These are phyloP conservation scores for Aspergillus pseudoglaucus DNA, from an alignment of 2,329 filamentous ascomycete species.

Conservation along the genomic window DNA sequence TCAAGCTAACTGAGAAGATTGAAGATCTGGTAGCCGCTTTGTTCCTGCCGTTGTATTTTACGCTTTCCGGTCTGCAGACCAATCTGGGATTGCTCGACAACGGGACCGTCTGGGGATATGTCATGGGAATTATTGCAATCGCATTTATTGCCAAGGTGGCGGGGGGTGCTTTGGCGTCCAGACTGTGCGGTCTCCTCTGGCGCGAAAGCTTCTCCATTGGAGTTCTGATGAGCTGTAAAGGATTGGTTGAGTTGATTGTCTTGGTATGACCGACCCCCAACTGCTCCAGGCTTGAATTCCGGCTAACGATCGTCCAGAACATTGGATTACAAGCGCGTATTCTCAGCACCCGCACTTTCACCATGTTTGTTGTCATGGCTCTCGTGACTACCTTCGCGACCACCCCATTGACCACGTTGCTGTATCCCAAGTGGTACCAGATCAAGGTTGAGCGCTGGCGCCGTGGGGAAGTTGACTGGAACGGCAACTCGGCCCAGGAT, in stretches of 20 bases:
- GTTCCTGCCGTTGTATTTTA: conserved; percentile 88
- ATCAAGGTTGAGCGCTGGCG: conserved; percentile 68
- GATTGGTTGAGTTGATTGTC: conserved; percentile 91
- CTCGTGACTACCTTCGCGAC: conserved; percentile 78
- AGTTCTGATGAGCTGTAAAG: conserved; percentile 92
- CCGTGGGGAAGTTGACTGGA: conserved; percentile 86
- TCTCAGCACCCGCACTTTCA: conserved; percentile 73
- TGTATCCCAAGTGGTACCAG: conserved; percentile 75
- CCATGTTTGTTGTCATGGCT: conserved; percentile 93
- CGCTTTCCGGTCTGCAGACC: conserved; percentile 81
- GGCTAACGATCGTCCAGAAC: conserved; percentile 44
- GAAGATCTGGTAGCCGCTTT: conserved; percentile 82
- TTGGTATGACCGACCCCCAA: conserved; percentile 51
- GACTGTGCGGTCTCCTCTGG: conserved; percentile 73
- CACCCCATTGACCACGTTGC: conserved; percentile 63
- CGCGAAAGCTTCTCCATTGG: conserved; percentile 84
- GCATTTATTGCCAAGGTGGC: conserved; percentile 81
- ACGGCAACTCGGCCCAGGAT: conserved; percentile 49
- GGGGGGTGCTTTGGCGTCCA: conserved; percentile 73
- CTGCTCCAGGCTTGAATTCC: not conserved
- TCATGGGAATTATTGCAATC: conserved; percentile 71
- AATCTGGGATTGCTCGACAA: conserved; percentile 76
- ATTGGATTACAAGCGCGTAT: conserved; percentile 81
- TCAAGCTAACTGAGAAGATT: conserved; percentile 87
- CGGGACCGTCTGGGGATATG: conserved; percentile 83